These are phyloP conservation scores for Coemansia sp. DNA, from an alignment of 192 early-diverging fungal genomes.

Conservation along the genomic window DNA sequence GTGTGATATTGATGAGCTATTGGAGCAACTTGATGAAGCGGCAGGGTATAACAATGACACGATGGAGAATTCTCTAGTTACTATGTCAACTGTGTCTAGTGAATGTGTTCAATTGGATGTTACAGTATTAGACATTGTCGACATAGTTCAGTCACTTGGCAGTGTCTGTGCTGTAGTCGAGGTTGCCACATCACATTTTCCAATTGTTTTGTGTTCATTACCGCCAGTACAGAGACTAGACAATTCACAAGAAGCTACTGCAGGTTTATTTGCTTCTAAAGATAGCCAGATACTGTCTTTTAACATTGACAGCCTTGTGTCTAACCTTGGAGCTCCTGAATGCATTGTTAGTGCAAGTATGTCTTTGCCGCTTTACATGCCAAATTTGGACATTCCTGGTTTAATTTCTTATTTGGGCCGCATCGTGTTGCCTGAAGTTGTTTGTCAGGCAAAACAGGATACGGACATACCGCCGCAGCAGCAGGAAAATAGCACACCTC, in stretches of 20 bases:
- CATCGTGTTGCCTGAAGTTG: neutral
- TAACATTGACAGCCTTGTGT: neutral
- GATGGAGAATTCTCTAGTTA: neutral
- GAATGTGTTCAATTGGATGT: neutral
- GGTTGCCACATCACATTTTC: neutral
- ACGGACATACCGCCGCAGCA: neutral
- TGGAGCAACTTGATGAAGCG: conserved; percentile 29
- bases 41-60: neutral
- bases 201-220: neutral
- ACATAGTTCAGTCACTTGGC: conserved; percentile 6
- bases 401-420: neutral
- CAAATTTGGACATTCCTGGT: conserved; percentile 3
- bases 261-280: neutral
- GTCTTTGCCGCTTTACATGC: neutral
- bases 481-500: neutral
- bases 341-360: neutral
- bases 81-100: neutral
- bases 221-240: neutral
- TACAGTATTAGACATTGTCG: neutral
- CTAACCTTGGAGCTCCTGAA: conserved; percentile 7
- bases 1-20: conserved; percentile 35
- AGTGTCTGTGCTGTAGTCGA: neutral
- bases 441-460: neutral
- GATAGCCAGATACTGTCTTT: neutral
- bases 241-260: neutral